Evolutionary conservation across 2,329 filamentous ascomycete species (phyloP).

Genomic region (Botrytis medusae): DNA sequence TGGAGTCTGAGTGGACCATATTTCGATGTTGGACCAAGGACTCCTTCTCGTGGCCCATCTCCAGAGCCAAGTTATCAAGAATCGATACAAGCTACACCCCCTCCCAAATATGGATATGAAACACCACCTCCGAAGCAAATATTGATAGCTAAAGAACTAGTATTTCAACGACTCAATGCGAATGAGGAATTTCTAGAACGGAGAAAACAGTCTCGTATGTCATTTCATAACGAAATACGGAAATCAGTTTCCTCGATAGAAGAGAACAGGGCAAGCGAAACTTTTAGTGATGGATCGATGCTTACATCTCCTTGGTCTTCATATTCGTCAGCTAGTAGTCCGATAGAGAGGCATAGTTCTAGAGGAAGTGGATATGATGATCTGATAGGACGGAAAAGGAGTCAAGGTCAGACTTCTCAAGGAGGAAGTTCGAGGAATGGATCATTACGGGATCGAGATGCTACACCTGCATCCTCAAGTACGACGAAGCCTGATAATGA

Average conservation of each 20-base stretch:
- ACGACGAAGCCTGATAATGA: constrained; percentile 15
- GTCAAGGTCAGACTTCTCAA: constrained; percentile 28
- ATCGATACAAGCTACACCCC: constrained; percentile 14
- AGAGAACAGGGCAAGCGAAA: constrained; percentile 26
- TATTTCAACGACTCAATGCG: constrained; percentile 29
- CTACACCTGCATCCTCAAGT: constrained; percentile 8
- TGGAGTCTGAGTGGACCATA: constrained; percentile 22
- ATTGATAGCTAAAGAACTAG: constrained; percentile 34
- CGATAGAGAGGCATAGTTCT: constrained; percentile 29
- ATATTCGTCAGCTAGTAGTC: constrained; percentile 26
- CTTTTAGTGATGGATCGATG: constrained; percentile 23
- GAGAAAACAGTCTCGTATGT: constrained; percentile 31
- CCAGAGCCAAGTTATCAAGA: constrained; percentile 13
- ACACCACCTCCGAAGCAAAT: constrained; percentile 26
- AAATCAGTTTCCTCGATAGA: constrained; percentile 32
- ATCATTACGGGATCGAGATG: constrained; percentile 22
- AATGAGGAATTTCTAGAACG: constrained; percentile 38
- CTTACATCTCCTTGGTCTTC: constrained; percentile 19
- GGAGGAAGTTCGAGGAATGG: constrained; percentile 21
- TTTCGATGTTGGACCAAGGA: constrained; percentile 26
- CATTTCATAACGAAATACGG: constrained; percentile 34
- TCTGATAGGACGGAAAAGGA: constrained; percentile 33
- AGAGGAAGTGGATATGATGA: constrained; percentile 34
- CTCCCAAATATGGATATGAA: constrained; percentile 25
- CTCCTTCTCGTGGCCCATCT: constrained; percentile 23